Percentiles rank a stretch among this genome's conserved stretches.
Conservation (phyloP, 495 filamentous ascomycete genomes). For the Letharia columbiana region DNA sequence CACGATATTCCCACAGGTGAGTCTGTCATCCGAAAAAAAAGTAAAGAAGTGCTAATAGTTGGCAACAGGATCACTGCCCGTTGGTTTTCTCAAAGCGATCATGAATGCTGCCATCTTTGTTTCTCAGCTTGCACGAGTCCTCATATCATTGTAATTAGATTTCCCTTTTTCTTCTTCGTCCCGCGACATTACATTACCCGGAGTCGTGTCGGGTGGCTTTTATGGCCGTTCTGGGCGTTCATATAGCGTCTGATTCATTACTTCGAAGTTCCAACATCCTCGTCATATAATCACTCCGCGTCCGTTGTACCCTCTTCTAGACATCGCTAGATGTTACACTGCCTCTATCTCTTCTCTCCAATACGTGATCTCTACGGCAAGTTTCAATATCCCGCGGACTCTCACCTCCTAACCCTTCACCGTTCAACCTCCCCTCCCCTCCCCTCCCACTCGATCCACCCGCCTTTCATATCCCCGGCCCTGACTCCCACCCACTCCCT, state of each 20-base stretch:
- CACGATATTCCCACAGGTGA: constrained; percentile 92
- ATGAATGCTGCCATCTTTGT: not conserved
- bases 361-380: not conserved
- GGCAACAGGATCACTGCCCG: constrained; percentile 54
- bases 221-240: not conserved
- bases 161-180: not conserved
- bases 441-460: constrained; percentile 80
- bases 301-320: not conserved
- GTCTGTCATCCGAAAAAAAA: constrained; percentile 30
- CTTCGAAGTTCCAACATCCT: not conserved
- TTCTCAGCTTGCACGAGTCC: not conserved
- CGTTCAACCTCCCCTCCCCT: constrained; percentile 55
- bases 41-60: constrained; percentile 6
- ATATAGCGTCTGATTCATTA: not conserved
- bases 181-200: not conserved
- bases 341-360: not conserved
- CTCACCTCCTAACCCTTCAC: constrained; percentile 20
- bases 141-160: constrained; percentile 2
- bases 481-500: constrained; percentile 64
- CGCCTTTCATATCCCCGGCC: constrained; percentile 76
- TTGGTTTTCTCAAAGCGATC: constrained; percentile 48
- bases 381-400: not conserved
- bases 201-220: not conserved
- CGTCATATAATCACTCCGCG: not conserved
- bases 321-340: no score